These are phyloP conservation scores for Acrasis kona DNA, from an alignment of 78 protist genomes.

Conservation along the genomic window DNA sequence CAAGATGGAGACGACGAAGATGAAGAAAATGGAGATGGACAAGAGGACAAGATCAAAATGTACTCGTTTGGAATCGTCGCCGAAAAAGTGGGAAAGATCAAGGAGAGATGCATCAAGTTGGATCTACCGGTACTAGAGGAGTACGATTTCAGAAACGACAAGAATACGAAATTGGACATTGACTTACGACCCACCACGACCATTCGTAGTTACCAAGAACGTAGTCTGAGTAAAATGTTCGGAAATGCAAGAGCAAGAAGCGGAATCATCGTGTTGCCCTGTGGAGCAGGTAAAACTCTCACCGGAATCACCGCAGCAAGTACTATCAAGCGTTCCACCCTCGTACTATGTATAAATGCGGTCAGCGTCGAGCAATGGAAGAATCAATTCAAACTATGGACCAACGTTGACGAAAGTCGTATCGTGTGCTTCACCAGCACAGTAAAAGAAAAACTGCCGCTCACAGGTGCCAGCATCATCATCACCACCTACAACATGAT, in stretches of 20 bases:
- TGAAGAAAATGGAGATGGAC: conserved; percentile 34
- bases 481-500: conserved; percentile 92
- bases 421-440: conserved; percentile 65
- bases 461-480: conserved; percentile 26
- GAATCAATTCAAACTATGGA: conserved; percentile 75
- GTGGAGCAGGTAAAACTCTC: conserved; percentile 99
- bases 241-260: conserved; percentile 90
- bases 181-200: conserved; percentile 58
- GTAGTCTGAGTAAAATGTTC: conserved; percentile 83
- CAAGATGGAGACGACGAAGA: conserved; percentile 2
- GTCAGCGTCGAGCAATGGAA: conserved; percentile 94
- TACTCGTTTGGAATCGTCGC: conserved; percentile 51
- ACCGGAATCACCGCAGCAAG: conserved; percentile 88
- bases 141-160: conserved; percentile 86
- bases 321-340: conserved; percentile 64
- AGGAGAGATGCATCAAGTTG: conserved; percentile 52
- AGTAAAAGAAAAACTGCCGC: conserved; percentile 28
- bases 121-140: conserved; percentile 81
- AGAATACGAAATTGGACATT: conserved; percentile 41
- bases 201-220: conserved; percentile 81
- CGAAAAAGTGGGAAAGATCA: conserved; percentile 41
- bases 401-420: conserved; percentile 27
- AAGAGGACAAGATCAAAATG: conserved; percentile 36
- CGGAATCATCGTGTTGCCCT: conserved; percentile 97
- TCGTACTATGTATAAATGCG: conserved; percentile 78